Evolutionary conservation across 2,329 filamentous ascomycete species (phyloP), one percentile per base, ranked within the genome.

Genomic region (Penicillium rolfsii): DNA sequence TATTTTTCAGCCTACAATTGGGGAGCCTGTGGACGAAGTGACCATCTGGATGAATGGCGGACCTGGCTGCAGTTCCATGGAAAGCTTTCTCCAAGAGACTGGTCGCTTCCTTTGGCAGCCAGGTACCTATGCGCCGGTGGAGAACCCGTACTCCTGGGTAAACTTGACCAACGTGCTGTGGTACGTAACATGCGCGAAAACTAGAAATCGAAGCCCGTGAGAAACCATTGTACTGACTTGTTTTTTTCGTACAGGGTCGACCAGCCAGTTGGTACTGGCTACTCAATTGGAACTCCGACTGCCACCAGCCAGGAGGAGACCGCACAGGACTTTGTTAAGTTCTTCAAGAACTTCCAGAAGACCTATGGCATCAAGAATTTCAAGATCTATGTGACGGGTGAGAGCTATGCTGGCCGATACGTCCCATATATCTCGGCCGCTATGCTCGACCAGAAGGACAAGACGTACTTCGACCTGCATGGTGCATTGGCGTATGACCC

Each of bases 131-230:
- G 81, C 82, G 19, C 89, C 90, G 0, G 81, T 87, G 0, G 77
- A 80, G 48, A 93, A 93, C 71, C 82, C 84, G 0, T 93, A 88
- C 79, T 84, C 84, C n/a, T 93, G 89, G 89, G 85, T 85, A 61
- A 89, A 89, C 54, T 76, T 94, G 38, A 90, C 90, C 56, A 92
- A 93, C 74, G 85, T 93, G 69, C 79, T 95, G 50, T 95, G 87
- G 85, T 82, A 90, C 8, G 90, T 71, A 50, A n/a, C 4, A 9
- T 26, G 11, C 11, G 16, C 26, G 2, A 22, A 11, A 11, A 16
- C 33, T 19, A 11, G 12, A n/a, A 43, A 22, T 4, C 2, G 30
- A 22, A 3, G 1, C 5, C 3, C n/a, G 4, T 41, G n/a, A 33
- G 59, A 50, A 24, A n/a, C 24, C 14, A n/a, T 11, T 28, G 22